A percentile compares a stretch with the other conserved stretches of the same genome.
These are phyloP conservation scores for Teunomyces aglyptinius DNA, from an alignment of 805 yeast species.

Conservation along the genomic window DNA sequence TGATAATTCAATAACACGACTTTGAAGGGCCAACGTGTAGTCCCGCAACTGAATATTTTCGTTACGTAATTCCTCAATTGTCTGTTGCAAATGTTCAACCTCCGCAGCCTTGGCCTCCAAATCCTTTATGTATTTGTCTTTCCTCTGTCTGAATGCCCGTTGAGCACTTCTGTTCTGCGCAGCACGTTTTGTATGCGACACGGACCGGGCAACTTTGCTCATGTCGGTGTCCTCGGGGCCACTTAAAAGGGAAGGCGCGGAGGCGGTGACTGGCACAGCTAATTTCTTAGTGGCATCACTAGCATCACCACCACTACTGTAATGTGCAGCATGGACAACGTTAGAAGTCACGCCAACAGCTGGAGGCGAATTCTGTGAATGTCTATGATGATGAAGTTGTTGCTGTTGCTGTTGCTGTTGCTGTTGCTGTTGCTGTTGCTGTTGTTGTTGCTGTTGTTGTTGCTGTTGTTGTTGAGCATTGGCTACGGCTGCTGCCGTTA, in stretches of 20 bases:
- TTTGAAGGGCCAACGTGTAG: slow-evolving; percentile 67
- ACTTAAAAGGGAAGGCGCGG: slow-evolving; percentile 3
- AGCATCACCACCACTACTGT: not conserved
- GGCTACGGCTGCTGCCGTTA: slow-evolving; percentile 26
- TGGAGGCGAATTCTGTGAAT: slow-evolving; percentile 1
- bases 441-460: slow-evolving; percentile 10
- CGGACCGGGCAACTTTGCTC: slow-evolving; percentile 34
- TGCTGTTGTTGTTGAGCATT: slow-evolving; percentile 20
- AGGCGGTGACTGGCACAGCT: not conserved
- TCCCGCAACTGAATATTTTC: slow-evolving; percentile 74
- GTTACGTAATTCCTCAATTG: slow-evolving; percentile 61
- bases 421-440: slow-evolving; percentile 13
- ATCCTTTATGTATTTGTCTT: slow-evolving; percentile 77
- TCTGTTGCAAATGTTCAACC: slow-evolving; percentile 58
- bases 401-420: slow-evolving; percentile 10
- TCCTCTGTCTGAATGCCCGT: slow-evolving; percentile 83
- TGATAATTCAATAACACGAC: slow-evolving; percentile 54
- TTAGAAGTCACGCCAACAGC: not conserved
- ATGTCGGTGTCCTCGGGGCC: not conserved
- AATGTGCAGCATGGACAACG: not conserved
- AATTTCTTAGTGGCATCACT: slow-evolving; percentile 1
- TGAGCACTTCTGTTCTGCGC: slow-evolving; percentile 92
- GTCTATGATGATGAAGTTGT: slow-evolving; percentile 3
- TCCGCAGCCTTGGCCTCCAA: slow-evolving; percentile 69
- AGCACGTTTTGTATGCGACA: slow-evolving; percentile 76